Base-by-base conservation (phyloP, 2,329 filamentous ascomycete species). In the Aspergillus novoparasiticus region DNA sequence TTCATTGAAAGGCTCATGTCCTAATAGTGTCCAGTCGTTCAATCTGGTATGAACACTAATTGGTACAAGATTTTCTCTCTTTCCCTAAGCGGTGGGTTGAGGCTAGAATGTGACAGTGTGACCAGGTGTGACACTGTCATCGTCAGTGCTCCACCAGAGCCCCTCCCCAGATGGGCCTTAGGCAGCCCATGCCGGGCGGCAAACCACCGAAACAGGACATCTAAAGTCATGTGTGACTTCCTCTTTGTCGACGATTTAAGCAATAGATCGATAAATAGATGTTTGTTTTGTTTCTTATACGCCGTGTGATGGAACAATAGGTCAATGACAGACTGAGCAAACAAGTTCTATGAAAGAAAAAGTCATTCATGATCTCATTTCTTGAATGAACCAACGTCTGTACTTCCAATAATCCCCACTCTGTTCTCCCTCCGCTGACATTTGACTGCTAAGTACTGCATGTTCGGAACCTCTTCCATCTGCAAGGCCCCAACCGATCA, bases 71-170 rank as follows among this genome's bases (percentile, higher is more conserved):
- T 16, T 36, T 16, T 16, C 34, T 34, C 34, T 14, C 34, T 6
- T 16, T 16, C 34, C 34, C 14, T 1, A 36, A 16, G 34, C 14
- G 34, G 34, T 36, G 34, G 5, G 14, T 16, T 32, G 48, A 21
- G 26, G 21, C 30, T 39, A 55, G 51, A 36, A 26, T 55, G 51
- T 55, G 51, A 55, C 34, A 39, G 32, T 36, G 51, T 54, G 50
- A 53, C 50, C 9, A 11, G 32, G 43, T 57, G 36, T 53, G 48
- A 51, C 45, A 51, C 45, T n/a, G 39, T 43, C 26, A 39, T 30
- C 34, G 63, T 66, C 58, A 57, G 59, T 71, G 71, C 61, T 67
- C 64, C 51, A 54, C 51, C 32, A 23, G 50, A 36, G 51, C 51
- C 51, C 46, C 48, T 51, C 26, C 48, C 26, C 23, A 8, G 6